Conservation (phyloP, 441 rosid genomes). For the Rhodomyrtus psidioides region DNA sequence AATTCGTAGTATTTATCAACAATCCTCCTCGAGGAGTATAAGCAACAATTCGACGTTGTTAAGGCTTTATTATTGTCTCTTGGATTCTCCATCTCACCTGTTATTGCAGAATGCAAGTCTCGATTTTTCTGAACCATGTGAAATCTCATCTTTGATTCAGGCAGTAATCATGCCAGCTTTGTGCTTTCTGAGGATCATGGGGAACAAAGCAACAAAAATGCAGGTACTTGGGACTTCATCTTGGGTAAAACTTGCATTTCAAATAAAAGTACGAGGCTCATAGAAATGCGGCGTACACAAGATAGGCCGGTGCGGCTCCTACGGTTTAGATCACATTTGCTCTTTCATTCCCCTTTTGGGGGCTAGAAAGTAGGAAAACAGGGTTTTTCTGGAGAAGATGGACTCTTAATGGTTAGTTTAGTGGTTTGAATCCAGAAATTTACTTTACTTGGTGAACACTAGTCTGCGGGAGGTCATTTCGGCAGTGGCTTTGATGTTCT, state of each 20-base stretch:
- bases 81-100: neutral
- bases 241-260: neutral
- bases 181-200: slow-evolving; percentile 62
- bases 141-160: slow-evolving; percentile 22
- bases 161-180: slow-evolving; percentile 67
- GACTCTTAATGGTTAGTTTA: neutral
- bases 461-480: neutral
- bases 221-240: slow-evolving; percentile 31
- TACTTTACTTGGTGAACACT: neutral
- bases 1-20: neutral
- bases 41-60: neutral
- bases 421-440: neutral
- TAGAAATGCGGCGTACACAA: neutral
- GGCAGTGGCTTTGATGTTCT: neutral
- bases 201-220: slow-evolving; percentile 51
- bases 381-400: neutral
- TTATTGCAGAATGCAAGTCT: neutral
- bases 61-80: neutral
- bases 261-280: neutral
- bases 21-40: neutral
- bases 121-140: neutral
- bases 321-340: neutral
- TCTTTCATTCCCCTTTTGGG: neutral
- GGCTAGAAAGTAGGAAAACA: neutral
- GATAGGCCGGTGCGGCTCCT: neutral